Percentiles rank a stretch among this genome's conserved stretches.
Evolutionary conservation across 2,329 filamentous ascomycete genomes (phyloP).

Genomic region (Claviceps citrina): DNA sequence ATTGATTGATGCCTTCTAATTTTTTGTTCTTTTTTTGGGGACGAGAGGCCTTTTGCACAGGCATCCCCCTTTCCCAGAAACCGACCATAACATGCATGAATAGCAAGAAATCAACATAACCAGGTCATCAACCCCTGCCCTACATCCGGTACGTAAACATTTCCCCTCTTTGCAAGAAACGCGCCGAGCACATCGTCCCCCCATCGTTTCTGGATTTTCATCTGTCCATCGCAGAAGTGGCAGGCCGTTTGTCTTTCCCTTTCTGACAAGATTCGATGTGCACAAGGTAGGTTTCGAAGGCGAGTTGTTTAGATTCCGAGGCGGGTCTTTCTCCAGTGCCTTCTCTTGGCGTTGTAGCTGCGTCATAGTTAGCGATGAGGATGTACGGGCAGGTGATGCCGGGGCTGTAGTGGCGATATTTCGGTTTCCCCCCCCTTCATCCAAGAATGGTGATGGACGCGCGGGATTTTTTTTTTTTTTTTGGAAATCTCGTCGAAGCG

Average conservation of each 20-base stretch:
- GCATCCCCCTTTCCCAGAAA: slow-evolving; percentile 31
- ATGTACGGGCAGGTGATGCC: too few species aligned
- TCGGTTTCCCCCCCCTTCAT: too few species aligned
- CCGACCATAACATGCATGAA: slow-evolving; percentile 32
- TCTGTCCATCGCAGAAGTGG: slow-evolving; percentile 13
- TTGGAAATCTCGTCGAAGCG: background rate
- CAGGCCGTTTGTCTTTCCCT: background rate
- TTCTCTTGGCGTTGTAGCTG: slow-evolving; percentile 99
- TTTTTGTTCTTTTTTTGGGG: slow-evolving; percentile 15
- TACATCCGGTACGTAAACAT: slow-evolving; percentile 12
- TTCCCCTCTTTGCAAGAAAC: background rate
- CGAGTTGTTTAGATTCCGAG: slow-evolving; percentile 81
- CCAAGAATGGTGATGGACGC: too few species aligned
- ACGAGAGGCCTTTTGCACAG: too few species aligned
- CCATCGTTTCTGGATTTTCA: slow-evolving; percentile 5
- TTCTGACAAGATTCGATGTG: slow-evolving; percentile 2
- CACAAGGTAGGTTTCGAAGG: slow-evolving; percentile 7
- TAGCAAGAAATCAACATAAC: slow-evolving; percentile 23
- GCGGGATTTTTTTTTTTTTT: too few species aligned
- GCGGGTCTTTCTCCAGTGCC: slow-evolving; percentile 99
- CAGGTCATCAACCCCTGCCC: slow-evolving; percentile 16
- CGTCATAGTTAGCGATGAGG: slow-evolving; percentile 12
- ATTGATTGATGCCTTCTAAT: slow-evolving; percentile 2
- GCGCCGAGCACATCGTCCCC: slow-evolving; percentile 10
- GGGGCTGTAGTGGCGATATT: too few species aligned